Percentiles rank a stretch among this genome's conserved stretches.
These are phyloP conservation scores for Mycena sp. DNA, from an alignment of 1,284 basidiomycete genomes.

Conservation along the genomic window DNA sequence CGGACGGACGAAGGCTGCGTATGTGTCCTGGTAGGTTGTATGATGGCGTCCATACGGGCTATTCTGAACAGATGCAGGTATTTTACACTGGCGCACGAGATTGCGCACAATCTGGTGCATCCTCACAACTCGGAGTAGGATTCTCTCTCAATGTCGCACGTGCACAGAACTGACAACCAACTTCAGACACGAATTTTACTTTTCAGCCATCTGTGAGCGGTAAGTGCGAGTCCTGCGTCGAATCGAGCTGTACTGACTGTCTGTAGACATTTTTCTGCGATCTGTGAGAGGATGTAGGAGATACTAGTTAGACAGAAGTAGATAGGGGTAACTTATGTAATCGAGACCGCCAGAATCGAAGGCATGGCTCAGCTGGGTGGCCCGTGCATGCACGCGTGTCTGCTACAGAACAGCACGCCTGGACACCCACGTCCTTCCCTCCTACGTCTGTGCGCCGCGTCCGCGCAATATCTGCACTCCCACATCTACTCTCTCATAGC, in stretches of 20 bases:
- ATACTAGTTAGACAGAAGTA: neutral
- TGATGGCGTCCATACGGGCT: neutral
- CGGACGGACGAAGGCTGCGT: conserved; percentile 73
- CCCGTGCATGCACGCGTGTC: neutral
- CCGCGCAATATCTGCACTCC: no score
- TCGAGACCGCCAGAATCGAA: neutral
- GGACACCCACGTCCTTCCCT: no score
- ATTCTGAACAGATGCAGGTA: conserved; percentile 61
- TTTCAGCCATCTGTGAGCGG: conserved; percentile 88
- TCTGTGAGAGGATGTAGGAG: conserved; percentile 9
- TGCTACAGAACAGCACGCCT: no score
- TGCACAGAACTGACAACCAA: neutral
- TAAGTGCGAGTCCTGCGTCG: conserved; percentile 32
- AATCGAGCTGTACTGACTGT: neutral
- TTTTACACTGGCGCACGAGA: conserved; percentile 93
- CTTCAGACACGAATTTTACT: conserved; percentile 86
- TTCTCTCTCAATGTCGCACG: neutral
- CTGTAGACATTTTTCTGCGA: conserved; percentile 15
- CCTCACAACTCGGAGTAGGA: conserved; percentile 74
- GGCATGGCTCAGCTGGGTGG: neutral
- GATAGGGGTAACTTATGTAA: conserved; percentile 15
- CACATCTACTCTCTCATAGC: neutral
- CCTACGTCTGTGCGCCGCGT: no score
- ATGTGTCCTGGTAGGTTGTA: conserved; percentile 75
- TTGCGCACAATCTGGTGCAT: conserved; percentile 85